Base-by-base conservation (phyloP, 169 alveolate genomes). In the Cryptosporidium sp. region DNA sequence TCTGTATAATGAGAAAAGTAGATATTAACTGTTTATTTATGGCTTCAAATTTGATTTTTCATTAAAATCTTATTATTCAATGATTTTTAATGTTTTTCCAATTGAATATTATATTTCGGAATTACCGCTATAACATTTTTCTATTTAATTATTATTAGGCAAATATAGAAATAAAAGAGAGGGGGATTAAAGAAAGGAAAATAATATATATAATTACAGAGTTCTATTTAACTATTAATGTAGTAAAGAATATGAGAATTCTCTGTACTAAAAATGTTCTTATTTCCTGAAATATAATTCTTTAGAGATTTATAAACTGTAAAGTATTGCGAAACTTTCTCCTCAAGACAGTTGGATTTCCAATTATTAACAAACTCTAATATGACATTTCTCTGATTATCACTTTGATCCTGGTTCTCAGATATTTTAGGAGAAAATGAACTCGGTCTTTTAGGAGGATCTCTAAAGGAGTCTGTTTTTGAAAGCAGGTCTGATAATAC, bases 381-480 rank as follows among this genome's bases (percentile, higher is more conserved):
- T 39, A 80, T 21, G 8, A 62, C n/a, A 33, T 73, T 73, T 37
- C 26, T 61, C 35, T 61, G 65, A 18, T 21, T 29, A 6, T 44
- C 9, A 21, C 3, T 60, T 0, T 5, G 16, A 42, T 61, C 67
- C 39, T 44, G 35, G 7, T 48, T 70, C 0, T 16, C 31, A 51
- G 33, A 23, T 80, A 12, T 80, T 0, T 4, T 42, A 4, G 33
- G 37, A 2, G 52, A 44, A 65, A 80, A 80, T 42, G 87, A 42
- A 48, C 75, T 61, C 26, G 87, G 87, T 26, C 87, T 60, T 62
- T 80, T 80, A 16, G 87, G 87, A 26, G 31, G 18, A 8, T 75
- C 68, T 26, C 60, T 21, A 8, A 73, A 73, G 9, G 48, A 23
- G n/a, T 44, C 75, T 5, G 62, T n/a, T 35, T 65, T 21, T 35